Evolutionary conservation across 257 asterid genomes (phyloP), one percentile per base, ranked within the genome.

Genomic region (Solanum dulcamara): DNA sequence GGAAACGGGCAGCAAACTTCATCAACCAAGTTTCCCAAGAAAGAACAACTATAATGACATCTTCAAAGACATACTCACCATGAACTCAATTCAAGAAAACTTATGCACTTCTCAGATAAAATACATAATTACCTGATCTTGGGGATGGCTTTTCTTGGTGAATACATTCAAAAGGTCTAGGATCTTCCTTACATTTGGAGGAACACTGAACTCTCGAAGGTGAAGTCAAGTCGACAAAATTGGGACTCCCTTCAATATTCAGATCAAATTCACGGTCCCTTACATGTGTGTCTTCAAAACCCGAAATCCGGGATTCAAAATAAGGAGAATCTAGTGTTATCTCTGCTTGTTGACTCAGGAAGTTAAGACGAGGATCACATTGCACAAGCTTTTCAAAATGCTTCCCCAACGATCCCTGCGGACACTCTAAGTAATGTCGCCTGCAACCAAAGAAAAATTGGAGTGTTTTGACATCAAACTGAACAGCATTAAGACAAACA

Each of bases 351-450:
- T 94, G 99, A 88, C 99, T 95, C 59, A 97, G 93, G 84, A 90
- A 92, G 88, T 93, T 90, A 90, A 95, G 92, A 64, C 99, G 99
- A 44, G 98, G 98, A 90, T 97, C 99, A 53, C 99, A 97, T 22
- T 94, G 99, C 81, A 89, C 84, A 66, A 97, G 98, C 90, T 95
- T 97, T 85, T 97, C 99, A 88, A 93, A 94, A 89, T 97, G 99
- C 85, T 93, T 97, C 62, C 99, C 98, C 85, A 97, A 80, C 90
- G 93, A 89, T 74, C 98, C 98, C 67, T 85, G 96, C 15, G 93
- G 94, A 87, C 99, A 94, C 90, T 97, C 94, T 89, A 97, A 89
- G 90, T 89, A 93, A 90, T 97, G 99, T 28, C 90, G 92, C 95
- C 99, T 96, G 95, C 40, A 80, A 67, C 71, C 80, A 48, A 35